Base-by-base conservation (phyloP, 306 rosid species). In the Oemleria cerasiformis region DNA sequence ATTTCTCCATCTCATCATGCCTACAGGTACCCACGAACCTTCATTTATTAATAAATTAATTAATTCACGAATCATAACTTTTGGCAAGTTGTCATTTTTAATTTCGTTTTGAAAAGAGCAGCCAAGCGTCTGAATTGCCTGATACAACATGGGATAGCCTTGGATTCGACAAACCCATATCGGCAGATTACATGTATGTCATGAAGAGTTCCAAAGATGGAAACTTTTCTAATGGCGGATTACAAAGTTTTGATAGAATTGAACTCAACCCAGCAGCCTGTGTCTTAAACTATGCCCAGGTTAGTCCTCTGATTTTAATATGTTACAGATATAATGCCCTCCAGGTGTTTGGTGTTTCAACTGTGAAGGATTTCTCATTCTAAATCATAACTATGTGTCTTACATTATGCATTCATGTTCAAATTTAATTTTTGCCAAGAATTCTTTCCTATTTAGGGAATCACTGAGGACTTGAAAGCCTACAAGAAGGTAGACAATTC, bases 401-500 rank as follows among this genome's bases (percentile, higher is more conserved):
- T 39, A 50, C 48, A 50, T 34, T 39, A 25, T 40, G 10, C 51
- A 13, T 13, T 68, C 17, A 56, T 11, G 17, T 56, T 56, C 39
- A 10, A 10, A 56, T 5, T 21, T 30, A 23, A 11, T 21, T 19
- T 8, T 20, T 23, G 2, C 16, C 21, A 12, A 39, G 2, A 14
- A 34, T 38, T 36, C 12, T 49, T 72, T 20, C 41, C 16, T 25
- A 59, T 49, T 1, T 6, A 73, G 62, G 76, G 42, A 62, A 63
- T 62, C 62, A 38, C 40, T 49, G 75, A 70, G 30, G 68, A 25
- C 15, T 38, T 68, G 75, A 38, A 49, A 42, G 67, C 83, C 25
- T 74, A 79, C 51, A 78, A 77, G 80, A 83, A 66, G 67, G 6
- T 47, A 23, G 78, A 76, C 23, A 75, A 77, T 44, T 69, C 40